Base-by-base conservation (phyloP, 1,139 yeast species). In the Kodamaea ohmeri region DNA sequence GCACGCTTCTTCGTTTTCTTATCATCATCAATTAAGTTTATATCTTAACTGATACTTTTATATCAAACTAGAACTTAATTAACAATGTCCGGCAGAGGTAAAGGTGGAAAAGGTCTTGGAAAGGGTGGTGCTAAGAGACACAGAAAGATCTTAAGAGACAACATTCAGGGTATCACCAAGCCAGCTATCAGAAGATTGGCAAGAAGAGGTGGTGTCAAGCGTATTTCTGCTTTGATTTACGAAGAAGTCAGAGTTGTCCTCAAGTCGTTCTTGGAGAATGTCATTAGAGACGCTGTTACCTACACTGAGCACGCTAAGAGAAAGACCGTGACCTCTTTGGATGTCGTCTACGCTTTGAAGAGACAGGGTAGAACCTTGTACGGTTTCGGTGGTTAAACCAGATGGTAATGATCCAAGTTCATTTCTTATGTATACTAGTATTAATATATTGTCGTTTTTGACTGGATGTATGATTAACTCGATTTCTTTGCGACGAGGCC, bases 161-260 rank as follows among this genome's bases (percentile, higher is more conserved):
- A 92, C 90, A 90, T 92, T 57, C 97, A 90, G 78, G 98, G 98
- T 79, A 90, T 92, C 67, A 92, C 98, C 52, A 92, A 92, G 81
- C 98, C 98, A 67, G 98, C 98, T 63, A 92, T 92, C 67, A 89
- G 98, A 79, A 90, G 98, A 86, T 84, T 92, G 63, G 98, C 98
- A 47, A 90, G 98, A 83, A 89, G 98, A 87, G 98, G 98, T 77
- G 98, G 98, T 87, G 98, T 92, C 65, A 92, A 92, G 84, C 96
- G 97, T 85, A 92, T 92, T 62, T 90, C 97, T 51, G 97, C 96
- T 65, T 79, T 90, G 67, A 90, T 92, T 70, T 92, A 92, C 78
- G 97, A 92, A 76, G 97, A 90, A 79, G 96, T 92, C 63, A 88
- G 97, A 78, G 90, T 86, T 55, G 97, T 92, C 58, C 80, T 92